Base-by-base conservation (phyloP, 2,329 filamentous ascomycete genomes). In the Cladosporium halotolerans region DNA sequence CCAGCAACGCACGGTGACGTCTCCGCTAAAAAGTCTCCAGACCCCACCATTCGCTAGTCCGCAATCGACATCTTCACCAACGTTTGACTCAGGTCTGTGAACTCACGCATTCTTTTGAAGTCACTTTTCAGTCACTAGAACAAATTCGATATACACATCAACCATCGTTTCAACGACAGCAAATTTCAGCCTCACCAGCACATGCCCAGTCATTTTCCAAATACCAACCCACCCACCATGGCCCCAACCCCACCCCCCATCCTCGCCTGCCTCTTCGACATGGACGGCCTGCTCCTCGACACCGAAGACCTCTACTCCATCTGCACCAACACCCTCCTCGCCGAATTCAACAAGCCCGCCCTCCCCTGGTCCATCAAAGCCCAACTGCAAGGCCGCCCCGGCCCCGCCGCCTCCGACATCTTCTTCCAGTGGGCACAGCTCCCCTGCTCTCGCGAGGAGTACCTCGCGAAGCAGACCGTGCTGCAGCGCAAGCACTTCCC, bases 361-460 rank as follows among this genome's bases (percentile, higher is more conserved):
- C 76, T 97, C n/a, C 92, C 93, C 1, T 97, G 93, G 93, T 83
- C 82, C 57, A 83, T 99, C 73, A 97, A 97, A 76, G 91, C 93
- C 9, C 86, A 89, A 70, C 76, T 97, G 14, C 85, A 88, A 73
- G 84, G 85, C 4, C 77, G 83, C 8, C 84, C 84, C 0, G 76
- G 76, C 18, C 76, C 79, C 1, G 73, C 79, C 73, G 78, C 84
- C 4, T 71, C 71, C 57, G 74, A 76, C 52, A 83, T 88, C 66
- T 85, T 88, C 71, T 80, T 85, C 66, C 77, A 85, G 47, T 97
- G 92, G 91, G 90, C 92, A 1, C 73, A 92, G 63, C 82, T 97
- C 16, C 89, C 91, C 59, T 87, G 96, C 61, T 69, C 82, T 0
- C 70, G 76, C 2, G 83, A 86, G 9, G 79, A 93, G 65, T 95